Evolutionary conservation across 345 rosid species (phyloP).

Genomic region (Salix arbutifolia): DNA sequence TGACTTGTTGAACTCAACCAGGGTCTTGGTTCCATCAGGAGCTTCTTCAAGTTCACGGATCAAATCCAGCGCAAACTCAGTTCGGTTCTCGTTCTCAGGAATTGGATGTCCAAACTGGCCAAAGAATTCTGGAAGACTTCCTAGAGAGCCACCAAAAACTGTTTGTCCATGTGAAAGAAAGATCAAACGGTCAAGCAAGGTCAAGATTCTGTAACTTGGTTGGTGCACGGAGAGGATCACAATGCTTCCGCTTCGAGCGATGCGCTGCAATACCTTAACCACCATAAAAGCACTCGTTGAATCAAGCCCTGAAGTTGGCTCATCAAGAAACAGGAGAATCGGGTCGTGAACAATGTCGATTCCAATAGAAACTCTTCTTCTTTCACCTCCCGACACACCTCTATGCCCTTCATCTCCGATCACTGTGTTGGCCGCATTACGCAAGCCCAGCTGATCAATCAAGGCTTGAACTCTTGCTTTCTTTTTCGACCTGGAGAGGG

Average conservation of each 20-base stretch:
- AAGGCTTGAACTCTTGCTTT: constrained; percentile 72
- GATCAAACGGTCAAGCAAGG: constrained; percentile 25
- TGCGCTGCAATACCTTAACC: constrained; percentile 33
- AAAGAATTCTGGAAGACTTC: constrained; percentile 17
- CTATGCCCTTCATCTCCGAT: constrained; percentile 95
- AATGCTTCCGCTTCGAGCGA: constrained; percentile 38
- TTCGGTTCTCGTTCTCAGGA: constrained; percentile 25
- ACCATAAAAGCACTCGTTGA: constrained; percentile 39
- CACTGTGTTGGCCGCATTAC: constrained; percentile 74
- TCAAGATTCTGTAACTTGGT: constrained; percentile 32
- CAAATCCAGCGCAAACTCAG: constrained; percentile 28
- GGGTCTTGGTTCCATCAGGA: constrained; percentile 22
- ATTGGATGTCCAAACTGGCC: constrained; percentile 25
- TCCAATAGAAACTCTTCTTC: constrained; percentile 69
- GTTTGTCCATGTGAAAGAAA: constrained; percentile 31
- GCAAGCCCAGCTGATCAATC: constrained; percentile 77
- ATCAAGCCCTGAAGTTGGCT: constrained; percentile 41
- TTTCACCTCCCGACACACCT: constrained; percentile 90
- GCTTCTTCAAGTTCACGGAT: constrained; percentile 27
- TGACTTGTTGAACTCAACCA: constrained; percentile 25
- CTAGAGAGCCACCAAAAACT: constrained; percentile 21
- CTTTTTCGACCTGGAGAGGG: constrained; percentile 68
- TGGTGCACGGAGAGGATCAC: constrained; percentile 39
- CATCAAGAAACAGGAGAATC: constrained; percentile 27
- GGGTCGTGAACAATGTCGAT: constrained; percentile 31